A percentile compares a stretch with the other conserved stretches of the same genome.
phyloP scores from a whole-genome alignment of 208 protist genomes.

The Crithidia brevicula region DNA sequence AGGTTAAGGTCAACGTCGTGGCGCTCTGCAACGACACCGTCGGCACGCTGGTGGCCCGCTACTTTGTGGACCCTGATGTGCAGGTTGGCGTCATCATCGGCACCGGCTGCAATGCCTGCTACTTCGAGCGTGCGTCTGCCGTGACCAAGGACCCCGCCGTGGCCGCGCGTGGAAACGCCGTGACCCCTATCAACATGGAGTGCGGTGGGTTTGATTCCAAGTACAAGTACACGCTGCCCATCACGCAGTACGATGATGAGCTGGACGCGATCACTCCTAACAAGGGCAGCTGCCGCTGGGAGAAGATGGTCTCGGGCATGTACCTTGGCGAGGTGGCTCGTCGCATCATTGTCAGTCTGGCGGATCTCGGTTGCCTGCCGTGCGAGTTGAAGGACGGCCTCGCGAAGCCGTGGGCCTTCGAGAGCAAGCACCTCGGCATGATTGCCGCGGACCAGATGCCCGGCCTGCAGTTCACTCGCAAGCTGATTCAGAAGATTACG shows the following conservation, averaged over 20 bases:
- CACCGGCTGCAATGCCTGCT: constrained; percentile 92
- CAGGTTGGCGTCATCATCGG: constrained; percentile 91
- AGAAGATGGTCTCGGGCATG: constrained; percentile 92
- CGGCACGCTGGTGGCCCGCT: constrained; percentile 83
- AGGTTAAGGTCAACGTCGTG: constrained; percentile 80
- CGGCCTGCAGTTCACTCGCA: constrained; percentile 71
- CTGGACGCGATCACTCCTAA: constrained; percentile 77
- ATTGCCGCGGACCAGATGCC: constrained; percentile 73
- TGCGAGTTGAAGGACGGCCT: constrained; percentile 41
- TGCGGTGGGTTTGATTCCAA: constrained; percentile 91
- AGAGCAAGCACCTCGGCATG: constrained; percentile 62
- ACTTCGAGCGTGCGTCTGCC: constrained; percentile 77
- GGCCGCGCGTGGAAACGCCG: constrained; percentile 40
- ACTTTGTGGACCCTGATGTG: constrained; percentile 67
- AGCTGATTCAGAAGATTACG: constrained; percentile 46
- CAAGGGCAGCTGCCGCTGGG: constrained; percentile 64
- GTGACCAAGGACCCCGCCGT: constrained; percentile 80
- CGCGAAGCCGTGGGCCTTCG: constrained; percentile 54
- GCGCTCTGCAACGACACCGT: constrained; percentile 94
- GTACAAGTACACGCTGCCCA: constrained; percentile 72
- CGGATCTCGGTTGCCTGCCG: constrained; percentile 59
- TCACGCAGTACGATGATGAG: constrained; percentile 73
- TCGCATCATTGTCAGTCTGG: constrained; percentile 59
- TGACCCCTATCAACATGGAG: constrained; percentile 91
- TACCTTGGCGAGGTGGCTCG: constrained; percentile 89